phyloP scores from a whole-genome alignment of 2,329 filamentous ascomycete genomes.

The Pseudogymnoascus sp. region DNA sequence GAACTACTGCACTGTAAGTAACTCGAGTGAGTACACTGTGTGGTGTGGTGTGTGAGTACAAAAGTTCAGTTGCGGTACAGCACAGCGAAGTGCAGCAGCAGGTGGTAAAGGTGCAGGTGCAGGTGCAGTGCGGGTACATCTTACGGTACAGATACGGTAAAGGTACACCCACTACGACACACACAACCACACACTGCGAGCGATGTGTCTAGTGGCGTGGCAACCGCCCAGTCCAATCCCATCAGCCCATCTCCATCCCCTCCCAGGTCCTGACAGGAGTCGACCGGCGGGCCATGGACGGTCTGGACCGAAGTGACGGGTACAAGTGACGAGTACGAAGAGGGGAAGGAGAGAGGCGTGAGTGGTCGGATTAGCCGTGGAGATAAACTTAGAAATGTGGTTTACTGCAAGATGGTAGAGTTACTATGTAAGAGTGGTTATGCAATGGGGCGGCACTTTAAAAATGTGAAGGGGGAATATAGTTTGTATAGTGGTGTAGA shows the following conservation, averaged over 20 bases:
- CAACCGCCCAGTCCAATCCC: not conserved
- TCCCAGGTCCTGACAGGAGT: not conserved
- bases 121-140: not conserved
- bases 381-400: not conserved
- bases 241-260: not conserved
- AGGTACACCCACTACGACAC: not conserved
- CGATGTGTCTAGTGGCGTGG: not conserved
- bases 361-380: not conserved
- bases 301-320: not conserved
- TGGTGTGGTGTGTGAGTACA: no score
- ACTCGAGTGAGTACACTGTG: not conserved
- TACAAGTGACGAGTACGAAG: not conserved
- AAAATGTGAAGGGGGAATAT: no score
- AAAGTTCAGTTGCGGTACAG: no score
- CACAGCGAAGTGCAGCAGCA: no score
- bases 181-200: not conserved
- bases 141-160: no score
- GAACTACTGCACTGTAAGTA: no score
- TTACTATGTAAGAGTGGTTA: no score
- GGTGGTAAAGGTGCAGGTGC: no score
- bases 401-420: no score
- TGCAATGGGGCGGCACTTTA: not conserved
- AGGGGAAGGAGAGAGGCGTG: not conserved
- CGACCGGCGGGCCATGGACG: not conserved
- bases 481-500: not conserved